Conservation (phyloP, 768 basidiomycete species). For the Guyanaporus albipodus region DNA sequence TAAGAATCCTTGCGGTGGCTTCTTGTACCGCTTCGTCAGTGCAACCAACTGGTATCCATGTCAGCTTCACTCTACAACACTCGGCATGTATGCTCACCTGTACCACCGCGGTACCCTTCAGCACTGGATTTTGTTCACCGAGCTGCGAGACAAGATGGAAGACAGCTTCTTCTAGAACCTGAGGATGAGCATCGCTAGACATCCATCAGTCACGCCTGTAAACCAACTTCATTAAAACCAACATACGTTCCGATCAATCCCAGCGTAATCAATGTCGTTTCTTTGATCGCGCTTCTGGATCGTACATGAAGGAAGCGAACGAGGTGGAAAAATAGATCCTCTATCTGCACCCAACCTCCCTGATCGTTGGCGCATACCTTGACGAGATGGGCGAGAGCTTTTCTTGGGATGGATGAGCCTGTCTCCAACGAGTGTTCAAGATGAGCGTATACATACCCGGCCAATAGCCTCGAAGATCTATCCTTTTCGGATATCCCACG, state of each 20-base stretch:
- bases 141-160: conserved; percentile 64
- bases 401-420: conserved; percentile 26
- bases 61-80: conserved; percentile 1
- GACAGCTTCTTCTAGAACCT: conserved; percentile 56
- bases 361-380: conserved; percentile 38
- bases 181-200: conserved; percentile 44
- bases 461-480: conserved; percentile 57
- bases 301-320: conserved; percentile 45
- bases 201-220: conserved; percentile 4
- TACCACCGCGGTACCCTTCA: conserved; percentile 64
- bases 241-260: conserved; percentile 50
- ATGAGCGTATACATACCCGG: conserved; percentile 52
- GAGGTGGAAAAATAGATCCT: conserved; percentile 42
- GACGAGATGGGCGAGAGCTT: conserved; percentile 46
- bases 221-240: not conserved
- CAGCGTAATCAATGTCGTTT: conserved; percentile 60
- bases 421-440: not conserved
- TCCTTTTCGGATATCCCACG: conserved; percentile 51
- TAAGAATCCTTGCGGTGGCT: conserved; percentile 61
- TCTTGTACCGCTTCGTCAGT: conserved; percentile 54
- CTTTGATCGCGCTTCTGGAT: conserved; percentile 46
- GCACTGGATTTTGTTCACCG: conserved; percentile 60
- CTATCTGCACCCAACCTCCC: conserved; percentile 34
- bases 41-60: conserved; percentile 46
- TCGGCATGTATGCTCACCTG: conserved; percentile 43